phyloP scores from a whole-genome alignment of 2,329 filamentous ascomycete genomes.

The Monosporascus ibericus region DNA sequence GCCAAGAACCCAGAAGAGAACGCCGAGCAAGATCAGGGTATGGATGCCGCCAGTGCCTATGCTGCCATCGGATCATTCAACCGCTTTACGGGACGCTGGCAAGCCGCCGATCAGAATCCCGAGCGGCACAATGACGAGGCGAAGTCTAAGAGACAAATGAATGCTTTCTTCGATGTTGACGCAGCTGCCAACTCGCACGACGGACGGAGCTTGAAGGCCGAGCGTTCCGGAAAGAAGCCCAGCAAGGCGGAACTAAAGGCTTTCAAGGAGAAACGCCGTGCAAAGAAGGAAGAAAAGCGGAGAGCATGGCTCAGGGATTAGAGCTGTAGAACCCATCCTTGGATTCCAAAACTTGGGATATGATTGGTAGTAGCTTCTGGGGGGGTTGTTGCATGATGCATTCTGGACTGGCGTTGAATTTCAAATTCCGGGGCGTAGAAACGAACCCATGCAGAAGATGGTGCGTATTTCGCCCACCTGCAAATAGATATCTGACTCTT shows the following conservation, averaged over 20 bases:
- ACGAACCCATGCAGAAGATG: neutral
- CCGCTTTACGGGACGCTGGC: slow-evolving; percentile 80
- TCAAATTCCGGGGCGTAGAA: neutral
- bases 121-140: slow-evolving; percentile 81
- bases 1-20: slow-evolving; percentile 51
- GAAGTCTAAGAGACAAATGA: slow-evolving; percentile 83
- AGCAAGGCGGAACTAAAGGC: slow-evolving; percentile 81
- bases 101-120: slow-evolving; percentile 58
- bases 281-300: slow-evolving; percentile 90
- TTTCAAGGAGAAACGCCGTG: slow-evolving; percentile 83
- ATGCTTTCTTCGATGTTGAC: slow-evolving; percentile 92
- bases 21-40: slow-evolving; percentile 27
- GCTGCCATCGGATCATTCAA: slow-evolving; percentile 75
- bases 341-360: neutral
- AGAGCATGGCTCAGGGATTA: slow-evolving; percentile 85
- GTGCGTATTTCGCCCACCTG: too few species aligned
- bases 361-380: neutral
- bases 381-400: neutral
- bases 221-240: slow-evolving; percentile 78
- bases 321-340: slow-evolving; percentile 18
- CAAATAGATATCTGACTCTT: neutral
- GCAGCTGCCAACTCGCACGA: slow-evolving; percentile 87
- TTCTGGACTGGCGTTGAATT: neutral
- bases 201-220: slow-evolving; percentile 84
- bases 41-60: slow-evolving; percentile 44